Base-by-base conservation (phyloP, 164 flowering plant genomes). In the Annona squamosa region DNA sequence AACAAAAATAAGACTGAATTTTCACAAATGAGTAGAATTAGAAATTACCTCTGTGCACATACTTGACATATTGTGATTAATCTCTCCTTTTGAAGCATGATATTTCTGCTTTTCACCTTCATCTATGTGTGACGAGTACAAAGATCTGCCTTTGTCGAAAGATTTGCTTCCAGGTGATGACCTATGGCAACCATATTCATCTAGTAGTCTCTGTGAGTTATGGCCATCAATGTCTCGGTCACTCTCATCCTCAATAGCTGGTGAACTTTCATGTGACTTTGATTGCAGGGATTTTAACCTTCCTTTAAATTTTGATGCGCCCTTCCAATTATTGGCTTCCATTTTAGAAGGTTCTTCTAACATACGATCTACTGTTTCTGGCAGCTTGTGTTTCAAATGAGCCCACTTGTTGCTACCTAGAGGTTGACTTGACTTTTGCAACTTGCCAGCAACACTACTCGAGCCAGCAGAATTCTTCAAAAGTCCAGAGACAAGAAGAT, bases 221-320 rank as follows among this genome's bases (percentile, higher is more conserved):
- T 2, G 48, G 63, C 57, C 57, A 57, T 57, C 78, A 73, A 47
- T 56, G 4, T 80, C 80, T 52, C 64, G 76, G 69, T 63, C 66
- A 63, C 26, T 63, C 4, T 63, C 65, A 26, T 63, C 66, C 66
- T 37, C 41, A 18, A 56, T 59, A 42, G 81, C 72, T 48, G 85
- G 71, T 42, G 84, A 77, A 45, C 52, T 57, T 74, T 67, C 71
- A 5, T 45, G 65, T 45, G 43, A 74, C 62, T 79, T 47, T 63
- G 77, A 75, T 45, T 75, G 85, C 7, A 76, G 47, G 74, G 79
- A 75, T 75, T 59, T 75, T 46, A 73, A 42, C 72, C 63, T 77
- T 65, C 47, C 76, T 75, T 83, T 72, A 67, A 75, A 64, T 13
- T 67, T 78, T 3, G 74, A 18, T 37, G 68, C 48, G 59, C 46